Evolutionary conservation across 2,329 filamentous ascomycete species (phyloP), one percentile per base, ranked within the genome.

Genomic region (Hymenoscyphus linearis): DNA sequence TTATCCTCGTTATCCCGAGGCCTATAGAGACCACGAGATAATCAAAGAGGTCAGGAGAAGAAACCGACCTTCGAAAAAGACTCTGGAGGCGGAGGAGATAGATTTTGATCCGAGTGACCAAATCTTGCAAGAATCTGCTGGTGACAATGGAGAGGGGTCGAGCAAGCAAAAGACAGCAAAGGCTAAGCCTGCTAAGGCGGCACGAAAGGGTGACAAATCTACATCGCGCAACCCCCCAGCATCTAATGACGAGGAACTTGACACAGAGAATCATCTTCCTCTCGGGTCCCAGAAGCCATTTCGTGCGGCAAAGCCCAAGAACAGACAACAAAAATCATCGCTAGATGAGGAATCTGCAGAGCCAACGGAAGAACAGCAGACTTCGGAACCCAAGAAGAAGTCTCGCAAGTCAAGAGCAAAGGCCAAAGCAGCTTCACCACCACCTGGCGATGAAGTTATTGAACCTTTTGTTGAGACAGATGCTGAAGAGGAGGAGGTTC

Each of bases 1-100:
- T 2, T 60, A 64, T 52, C 69, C 66, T 5, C 36, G 63, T 37
- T 68, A 69, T 50, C 67, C 68, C n/a, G 54, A 62, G 31, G 52
- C 44, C 25, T 59, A 52, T 60, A 25, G 57, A 53, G 36, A 58
- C 18, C 16, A 59, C 34, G 55, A 57, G 26, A 16, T 31, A 18
- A 25, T 57, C 22, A 16, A 40, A 35, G 22, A 37, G 7, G 26
- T 57, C 5, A n/a, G 54, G 26, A 57, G 55, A 40, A 47, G 35
- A 40, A 60, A n/a, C 57, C 57, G 14, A 40, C 35, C 36, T 10
- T 18, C 50, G 25, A 40, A 54, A 26, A 31, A 22, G 53, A 56
- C n/a, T 36, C 57, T 10, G 35, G 36, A 18, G 31, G 37, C 16
- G 47, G 44, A 18, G 27, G 7, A 31, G 25, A 10, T 25, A 13